phyloP scores from a whole-genome alignment of 208 protist genomes.

The Trypanosoma mega region DNA sequence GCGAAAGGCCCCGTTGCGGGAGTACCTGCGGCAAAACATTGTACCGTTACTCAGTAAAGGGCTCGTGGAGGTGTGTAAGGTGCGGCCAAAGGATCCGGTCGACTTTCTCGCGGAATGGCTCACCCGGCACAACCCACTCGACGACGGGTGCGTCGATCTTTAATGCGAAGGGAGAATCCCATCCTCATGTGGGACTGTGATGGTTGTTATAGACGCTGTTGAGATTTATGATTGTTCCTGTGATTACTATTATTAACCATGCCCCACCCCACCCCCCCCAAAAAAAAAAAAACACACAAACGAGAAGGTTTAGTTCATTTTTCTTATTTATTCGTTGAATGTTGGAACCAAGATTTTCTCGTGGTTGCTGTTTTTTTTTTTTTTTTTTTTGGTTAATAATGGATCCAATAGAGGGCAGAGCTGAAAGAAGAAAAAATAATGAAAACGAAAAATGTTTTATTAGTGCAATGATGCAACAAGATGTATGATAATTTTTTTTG shows the following conservation, averaged over 20 bases:
- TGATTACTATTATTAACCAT: no score
- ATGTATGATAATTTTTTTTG: no score
- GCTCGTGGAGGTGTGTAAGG: constrained; percentile 90
- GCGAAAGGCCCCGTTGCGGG: constrained; percentile 78
- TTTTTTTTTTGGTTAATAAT: background rate
- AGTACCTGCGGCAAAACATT: constrained; percentile 91
- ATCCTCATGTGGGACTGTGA: constrained; percentile 13
- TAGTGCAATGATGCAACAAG: no score
- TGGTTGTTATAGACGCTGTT: constrained; percentile 5
- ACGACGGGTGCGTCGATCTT: constrained; percentile 79
- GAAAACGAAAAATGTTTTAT: no score
- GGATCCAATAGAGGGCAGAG: no score
- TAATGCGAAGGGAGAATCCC: constrained; percentile 32
- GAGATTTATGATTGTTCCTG: no score
- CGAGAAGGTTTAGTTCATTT: no score
- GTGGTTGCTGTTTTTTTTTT: background rate
- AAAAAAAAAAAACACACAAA: no score
- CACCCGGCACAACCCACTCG: constrained; percentile 87
- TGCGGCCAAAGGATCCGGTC: constrained; percentile 91
- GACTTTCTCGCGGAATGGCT: constrained; percentile 95
- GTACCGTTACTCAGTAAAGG: constrained; percentile 93
- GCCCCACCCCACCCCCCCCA: no score
- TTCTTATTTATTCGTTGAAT: no score
- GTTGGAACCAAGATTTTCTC: background rate
- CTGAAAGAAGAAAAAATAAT: no score